Evolutionary conservation across 495 filamentous ascomycete genomes (phyloP), one percentile per base, ranked within the genome.

Genomic region (Chaetomium cochliodes): DNA sequence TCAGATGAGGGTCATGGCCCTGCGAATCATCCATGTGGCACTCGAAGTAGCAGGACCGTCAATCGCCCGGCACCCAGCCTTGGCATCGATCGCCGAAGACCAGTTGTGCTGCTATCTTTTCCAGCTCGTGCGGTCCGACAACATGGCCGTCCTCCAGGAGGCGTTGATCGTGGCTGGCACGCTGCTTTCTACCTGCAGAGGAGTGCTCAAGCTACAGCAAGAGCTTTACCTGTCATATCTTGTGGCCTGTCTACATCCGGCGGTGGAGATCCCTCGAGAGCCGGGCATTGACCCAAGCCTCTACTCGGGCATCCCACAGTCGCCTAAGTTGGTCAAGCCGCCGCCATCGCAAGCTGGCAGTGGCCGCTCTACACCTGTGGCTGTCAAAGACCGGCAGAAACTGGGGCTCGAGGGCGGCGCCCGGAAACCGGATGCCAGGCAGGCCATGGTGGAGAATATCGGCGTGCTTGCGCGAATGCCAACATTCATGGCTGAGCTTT

Each of bases 371-470:
- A 98, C 96, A 18, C 94, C 94, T 13, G 92, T 98, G 23, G 89
- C 92, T 1, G 90, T 98, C 58, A 93, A 92, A 73, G 94, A 98
- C 72, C 84, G 94, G 56, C 92, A 96, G 72, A 93, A 91, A 74
- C 83, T 99, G 13, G 94, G 94, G 2, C 80, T 99, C 71, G 94
- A 99, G 77, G 94, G 94, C 4, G 93, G 94, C 33, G 85, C 89
- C 1, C 84, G 94, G 56, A 96, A 92, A 69, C 94, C 94, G 5
- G 94, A 98, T 72, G 91, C 94, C 52, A 82, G 96, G 67, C 96
- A 99, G 76, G 94, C 94, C 33, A 99, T 99, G 94, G 92, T 99
- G 12, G 94, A 99, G 76, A 96, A 90, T 66, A 87, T 99, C 41
- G 92, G 93, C 50, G 90, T 92, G 30, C 81, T 99, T 51, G 90